A percentile compares a stretch with the other conserved stretches of the same genome.
These are phyloP conservation scores for Coleophoma eucalyptorum DNA, from an alignment of 2,329 filamentous ascomycete genomes.

Conservation along the genomic window DNA sequence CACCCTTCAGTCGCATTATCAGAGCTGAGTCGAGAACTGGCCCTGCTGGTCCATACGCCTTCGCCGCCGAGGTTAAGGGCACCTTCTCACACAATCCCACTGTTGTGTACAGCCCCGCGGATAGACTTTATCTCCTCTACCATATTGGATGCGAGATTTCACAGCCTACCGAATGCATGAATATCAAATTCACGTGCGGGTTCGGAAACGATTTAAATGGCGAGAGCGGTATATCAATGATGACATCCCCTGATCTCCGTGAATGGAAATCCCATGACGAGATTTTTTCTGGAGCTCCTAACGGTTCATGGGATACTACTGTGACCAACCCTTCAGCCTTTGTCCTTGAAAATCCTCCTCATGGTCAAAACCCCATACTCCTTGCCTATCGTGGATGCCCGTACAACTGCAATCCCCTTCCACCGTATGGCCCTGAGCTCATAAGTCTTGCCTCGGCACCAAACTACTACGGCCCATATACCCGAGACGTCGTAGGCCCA, in stretches of 20 bases:
- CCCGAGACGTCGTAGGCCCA: background rate
- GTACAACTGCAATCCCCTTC: slow-evolving; percentile 5
- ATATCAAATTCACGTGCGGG: slow-evolving; percentile 4
- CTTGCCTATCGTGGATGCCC: slow-evolving; percentile 20
- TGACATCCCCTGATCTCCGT: slow-evolving; percentile 5
- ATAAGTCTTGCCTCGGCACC: slow-evolving; percentile 1
- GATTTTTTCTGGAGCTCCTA: background rate
- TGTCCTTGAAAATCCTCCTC: slow-evolving; percentile 28
- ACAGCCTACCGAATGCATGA: slow-evolving; percentile 16
- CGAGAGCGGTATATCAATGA: slow-evolving; percentile 3
- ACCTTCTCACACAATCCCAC: slow-evolving; percentile 44
- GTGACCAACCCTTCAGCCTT: slow-evolving; percentile 39
- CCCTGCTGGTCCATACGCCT: slow-evolving; percentile 40
- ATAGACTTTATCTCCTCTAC: slow-evolving; percentile 40
- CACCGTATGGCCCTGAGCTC: slow-evolving; percentile 1
- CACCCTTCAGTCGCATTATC: slow-evolving; percentile 39
- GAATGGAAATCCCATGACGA: slow-evolving; percentile 7
- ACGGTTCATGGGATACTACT: background rate
- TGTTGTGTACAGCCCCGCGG: slow-evolving; percentile 37
- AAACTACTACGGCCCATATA: slow-evolving; percentile 1
- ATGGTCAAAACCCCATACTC: slow-evolving; percentile 24
- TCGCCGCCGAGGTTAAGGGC: slow-evolving; percentile 33
- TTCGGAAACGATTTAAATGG: slow-evolving; percentile 7
- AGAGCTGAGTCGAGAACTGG: slow-evolving; percentile 40
- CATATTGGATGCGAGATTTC: slow-evolving; percentile 36